Conservation (phyloP, 192 early-diverging fungal genomes). For the Thamnidium elegans region DNA sequence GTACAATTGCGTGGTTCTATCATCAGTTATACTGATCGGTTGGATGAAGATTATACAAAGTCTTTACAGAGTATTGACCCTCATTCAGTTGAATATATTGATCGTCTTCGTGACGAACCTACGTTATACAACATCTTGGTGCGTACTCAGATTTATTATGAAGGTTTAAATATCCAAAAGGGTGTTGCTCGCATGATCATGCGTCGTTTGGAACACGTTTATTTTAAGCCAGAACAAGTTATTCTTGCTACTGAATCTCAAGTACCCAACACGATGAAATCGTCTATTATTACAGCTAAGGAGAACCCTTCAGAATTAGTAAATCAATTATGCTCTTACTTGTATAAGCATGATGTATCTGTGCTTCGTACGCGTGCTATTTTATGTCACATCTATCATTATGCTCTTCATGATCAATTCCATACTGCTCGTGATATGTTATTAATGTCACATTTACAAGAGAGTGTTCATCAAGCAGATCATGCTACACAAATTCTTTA, state of each 20-base stretch:
- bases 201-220: conserved; percentile 91
- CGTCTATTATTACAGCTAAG: conserved; percentile 43
- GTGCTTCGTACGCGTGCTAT: conserved; percentile 89
- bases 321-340: conserved; percentile 78
- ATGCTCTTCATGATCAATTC: conserved; percentile 95
- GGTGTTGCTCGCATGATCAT: conserved; percentile 72
- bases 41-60: conserved; percentile 96
- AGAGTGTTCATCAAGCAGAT: conserved; percentile 83
- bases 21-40: conserved; percentile 81
- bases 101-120: conserved; percentile 87
- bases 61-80: conserved; percentile 95
- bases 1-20: conserved; percentile 76
- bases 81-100: conserved; percentile 93
- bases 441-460: conserved; percentile 97
- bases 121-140: conserved; percentile 83
- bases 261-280: conserved; percentile 42
- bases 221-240: conserved; percentile 95
- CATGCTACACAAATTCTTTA: conserved; percentile 90
- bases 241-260: conserved; percentile 66
- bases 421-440: conserved; percentile 90
- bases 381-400: conserved; percentile 96
- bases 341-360: conserved; percentile 83
- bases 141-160: conserved; percentile 85
- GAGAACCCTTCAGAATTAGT: conserved; percentile 62
- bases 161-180: conserved; percentile 54